Base-by-base conservation (phyloP, 2,329 filamentous ascomycete species). In the Fusarium avenaceum region DNA sequence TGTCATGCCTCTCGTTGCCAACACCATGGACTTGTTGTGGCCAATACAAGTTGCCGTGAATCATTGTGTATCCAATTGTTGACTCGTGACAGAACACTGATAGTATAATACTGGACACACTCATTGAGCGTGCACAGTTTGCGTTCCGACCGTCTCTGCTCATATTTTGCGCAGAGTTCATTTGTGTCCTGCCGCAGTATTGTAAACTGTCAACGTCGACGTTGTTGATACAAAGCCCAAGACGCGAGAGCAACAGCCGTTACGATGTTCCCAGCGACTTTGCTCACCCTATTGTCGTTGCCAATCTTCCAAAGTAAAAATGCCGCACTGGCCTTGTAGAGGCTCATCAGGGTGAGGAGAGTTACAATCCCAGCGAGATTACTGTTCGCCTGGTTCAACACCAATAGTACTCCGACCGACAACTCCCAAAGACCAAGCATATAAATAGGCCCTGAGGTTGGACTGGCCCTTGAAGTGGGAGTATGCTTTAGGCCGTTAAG, bases 381-480 rank as follows among this genome's bases (percentile, higher is more conserved):
- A 6, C 19, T 26, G 9, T 7, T 30, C 2, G 20, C 10, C 15
- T 50, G 43, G 3, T 28, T 11, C 3, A 1, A 14, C 2, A 57
- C 15, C 14, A 63, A 42, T 2, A 63, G 35, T 1, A 42, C 4
- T 3, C 58, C 58, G 2, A 63, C 14, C 11, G 19, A 63, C 4
- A 20, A 2, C n/a, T 63, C 50, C 60, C 58, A 63, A 10, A 33
- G 30, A 7, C 58, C 60, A 17, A 63, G 6, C 58, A 63, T 46
- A 6, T 50, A 50, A 7, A 63, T 57, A 4, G 60, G 50, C 1
- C 22, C 58, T 3, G 58, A 50, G 11, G 33, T 57, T 13, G 19
- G n/a, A 33, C 63, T 26, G 2, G 19, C 13, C 14, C 42, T 42
- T 0, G 39, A 24, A 13, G 17, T 15, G 2, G 24, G 3, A 1